Evolutionary conservation across 441 rosid species (phyloP), one percentile per base, ranked within the genome.

Genomic region (Aquilaria agallochum): DNA sequence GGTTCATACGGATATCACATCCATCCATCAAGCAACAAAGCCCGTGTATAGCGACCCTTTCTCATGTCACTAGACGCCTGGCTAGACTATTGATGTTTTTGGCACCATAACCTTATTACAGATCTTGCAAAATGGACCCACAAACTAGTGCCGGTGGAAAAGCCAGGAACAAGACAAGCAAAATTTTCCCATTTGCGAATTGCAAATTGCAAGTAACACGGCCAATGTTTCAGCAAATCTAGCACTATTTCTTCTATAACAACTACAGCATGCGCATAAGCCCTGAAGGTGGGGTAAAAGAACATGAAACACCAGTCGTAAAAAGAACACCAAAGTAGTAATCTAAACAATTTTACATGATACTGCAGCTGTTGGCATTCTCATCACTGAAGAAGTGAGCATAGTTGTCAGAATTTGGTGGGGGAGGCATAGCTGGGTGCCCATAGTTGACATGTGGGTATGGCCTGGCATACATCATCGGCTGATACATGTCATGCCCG

Each of bases 371-470:
- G 50, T 76, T 68, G 2, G 97, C 62, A 56, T 95, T 95, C 81
- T 91, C 99, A 76, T 95, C 99, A 46, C 92, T 95, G 65, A 91
- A 89, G 79, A 72, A 74, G 64, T 91, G 81, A 44, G 90, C 76
- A 69, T 79, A 86, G 4, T 86, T 77, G 61, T 88, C 96, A 9
- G 81, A 34, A n/a, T 44, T 53, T 0, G 72, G 78, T 7, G 83
- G 76, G 0, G 79, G 74, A 0, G 80, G 87, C 80, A 78, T 78
- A 0, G 83, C 80, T 9, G 80, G 82, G 0, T 83, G 84, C 36
- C 89, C 88, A 74, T 89, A 95, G 10, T 72, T 80, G 0, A 74
- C 72, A 0, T 88, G 78, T 0, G 90, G 86, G 4, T 79, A 72
- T 5, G 85, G 95, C 64, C 88, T 64, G 0, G 90, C 85, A 60